Percentiles rank a stretch among this genome's conserved stretches.
Conservation (phyloP, 345 rosid species). For the Eucalyptus curtisii region DNA sequence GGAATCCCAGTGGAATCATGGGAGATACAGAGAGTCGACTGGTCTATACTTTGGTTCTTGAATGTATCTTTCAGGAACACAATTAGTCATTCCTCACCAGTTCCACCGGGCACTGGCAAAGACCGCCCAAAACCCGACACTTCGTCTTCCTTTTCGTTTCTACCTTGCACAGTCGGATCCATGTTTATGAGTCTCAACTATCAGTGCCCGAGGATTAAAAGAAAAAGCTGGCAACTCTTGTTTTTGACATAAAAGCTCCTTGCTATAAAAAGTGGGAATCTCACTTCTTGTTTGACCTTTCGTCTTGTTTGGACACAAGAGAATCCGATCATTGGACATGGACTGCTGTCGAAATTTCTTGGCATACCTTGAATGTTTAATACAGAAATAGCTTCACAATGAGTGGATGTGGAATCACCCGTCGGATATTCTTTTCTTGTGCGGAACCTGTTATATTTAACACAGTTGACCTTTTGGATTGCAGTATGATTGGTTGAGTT, state of each 20-base stretch:
- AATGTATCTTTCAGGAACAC: slow-evolving; percentile 3
- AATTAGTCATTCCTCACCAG: not conserved
- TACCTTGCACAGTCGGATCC: not conserved
- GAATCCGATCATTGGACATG: not conserved
- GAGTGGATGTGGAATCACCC: not conserved
- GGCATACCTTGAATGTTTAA: not conserved
- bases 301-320: not conserved
- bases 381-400: not conserved
- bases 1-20: not conserved
- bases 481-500: not conserved
- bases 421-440: not conserved
- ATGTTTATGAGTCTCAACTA: not conserved
- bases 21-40: not conserved
- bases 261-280: not conserved
- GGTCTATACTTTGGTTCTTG: not conserved
- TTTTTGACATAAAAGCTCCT: not conserved
- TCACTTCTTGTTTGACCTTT: not conserved
- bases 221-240: not conserved
- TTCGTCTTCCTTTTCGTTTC: not conserved
- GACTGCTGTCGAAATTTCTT: not conserved
- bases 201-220: no score
- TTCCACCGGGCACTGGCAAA: slow-evolving; percentile 2
- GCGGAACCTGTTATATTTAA: not conserved
- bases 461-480: not conserved
- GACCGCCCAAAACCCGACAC: not conserved